Evolutionary conservation across 371 early-diverging fungal species (phyloP).

Genomic region (Thermomucor indicae-seudaticae): DNA sequence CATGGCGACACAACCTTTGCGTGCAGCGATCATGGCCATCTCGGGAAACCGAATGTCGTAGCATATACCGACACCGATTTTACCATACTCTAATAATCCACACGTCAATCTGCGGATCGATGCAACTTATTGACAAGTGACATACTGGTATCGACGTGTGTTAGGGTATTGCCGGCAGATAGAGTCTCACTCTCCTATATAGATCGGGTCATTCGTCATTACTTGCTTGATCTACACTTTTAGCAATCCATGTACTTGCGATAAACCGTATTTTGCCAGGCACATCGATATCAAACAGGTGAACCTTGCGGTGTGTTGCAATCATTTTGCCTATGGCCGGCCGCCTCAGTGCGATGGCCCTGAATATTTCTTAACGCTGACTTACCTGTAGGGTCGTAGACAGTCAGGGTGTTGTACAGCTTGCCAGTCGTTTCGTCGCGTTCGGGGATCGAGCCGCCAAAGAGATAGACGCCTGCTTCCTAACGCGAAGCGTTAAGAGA

Average conservation of each 20-base stretch:
- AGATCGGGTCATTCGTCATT: too few species aligned
- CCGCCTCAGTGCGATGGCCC: too few species aligned
- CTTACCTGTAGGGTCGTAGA: conserved; percentile 76
- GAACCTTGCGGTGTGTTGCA: conserved; percentile 76
- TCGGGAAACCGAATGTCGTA: conserved; percentile 97
- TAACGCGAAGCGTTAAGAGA: too few species aligned
- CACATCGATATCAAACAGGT: conserved; percentile 95
- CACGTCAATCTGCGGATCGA: background rate
- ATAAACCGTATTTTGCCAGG: conserved; percentile 89
- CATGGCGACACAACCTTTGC: conserved; percentile 88
- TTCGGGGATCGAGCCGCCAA: conserved; percentile 91
- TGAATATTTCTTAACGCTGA: too few species aligned
- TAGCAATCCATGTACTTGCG: conserved; percentile 13
- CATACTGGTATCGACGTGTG: conserved; percentile 75
- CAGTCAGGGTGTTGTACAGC: conserved; percentile 89
- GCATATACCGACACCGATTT: conserved; percentile 92
- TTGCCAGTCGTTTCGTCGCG: conserved; percentile 48
- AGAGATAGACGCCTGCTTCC: conserved; percentile 75
- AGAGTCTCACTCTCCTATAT: conserved; percentile 81
- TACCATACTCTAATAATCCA: conserved; percentile 61
- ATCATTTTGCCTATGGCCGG: conserved; percentile 49
- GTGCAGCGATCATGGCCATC: conserved; percentile 89
- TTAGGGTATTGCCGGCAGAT: conserved; percentile 68
- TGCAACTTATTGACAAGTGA: background rate
- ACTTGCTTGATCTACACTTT: background rate